Percentiles rank a stretch among this genome's conserved stretches.
Evolutionary conservation across 305 asterid genomes (phyloP).

Genomic region (Solanum chacoense): DNA sequence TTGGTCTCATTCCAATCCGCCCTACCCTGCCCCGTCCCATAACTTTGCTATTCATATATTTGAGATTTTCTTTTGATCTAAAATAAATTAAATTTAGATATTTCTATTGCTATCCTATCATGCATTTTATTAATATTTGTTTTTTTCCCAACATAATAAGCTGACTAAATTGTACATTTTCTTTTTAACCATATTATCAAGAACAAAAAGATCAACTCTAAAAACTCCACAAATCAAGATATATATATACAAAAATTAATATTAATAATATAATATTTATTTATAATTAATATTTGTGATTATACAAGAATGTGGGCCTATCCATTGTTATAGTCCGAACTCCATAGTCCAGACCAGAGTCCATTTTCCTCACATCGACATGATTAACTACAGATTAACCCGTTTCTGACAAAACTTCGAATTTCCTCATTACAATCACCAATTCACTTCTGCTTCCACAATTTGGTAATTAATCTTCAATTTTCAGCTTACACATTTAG

Average conservation of each 20-base stretch:
- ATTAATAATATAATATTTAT: too few species aligned
- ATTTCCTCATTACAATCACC: not conserved
- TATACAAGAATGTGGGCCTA: not conserved
- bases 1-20: too few species aligned
- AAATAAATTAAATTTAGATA: too few species aligned
- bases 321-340: not conserved
- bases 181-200: too few species aligned
- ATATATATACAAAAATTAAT: too few species aligned
- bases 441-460: not conserved
- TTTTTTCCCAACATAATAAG: not conserved
- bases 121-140: not conserved
- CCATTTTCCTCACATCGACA: not conserved
- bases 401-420: not conserved
- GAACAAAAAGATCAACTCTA: not conserved
- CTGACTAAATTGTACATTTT: not conserved
- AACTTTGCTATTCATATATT: not conserved
- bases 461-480: not conserved
- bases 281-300: not conserved
- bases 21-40: too few species aligned
- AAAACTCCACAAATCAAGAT: not conserved
- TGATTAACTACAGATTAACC: not conserved
- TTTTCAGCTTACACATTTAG: not conserved
- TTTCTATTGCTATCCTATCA: not conserved
- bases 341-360: not conserved
- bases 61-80: not conserved